Percentiles rank a stretch among this genome's conserved stretches.
Evolutionary conservation across 192 early-diverging fungal genomes (phyloP).

Genomic region (Dimargaris cristalligena): DNA sequence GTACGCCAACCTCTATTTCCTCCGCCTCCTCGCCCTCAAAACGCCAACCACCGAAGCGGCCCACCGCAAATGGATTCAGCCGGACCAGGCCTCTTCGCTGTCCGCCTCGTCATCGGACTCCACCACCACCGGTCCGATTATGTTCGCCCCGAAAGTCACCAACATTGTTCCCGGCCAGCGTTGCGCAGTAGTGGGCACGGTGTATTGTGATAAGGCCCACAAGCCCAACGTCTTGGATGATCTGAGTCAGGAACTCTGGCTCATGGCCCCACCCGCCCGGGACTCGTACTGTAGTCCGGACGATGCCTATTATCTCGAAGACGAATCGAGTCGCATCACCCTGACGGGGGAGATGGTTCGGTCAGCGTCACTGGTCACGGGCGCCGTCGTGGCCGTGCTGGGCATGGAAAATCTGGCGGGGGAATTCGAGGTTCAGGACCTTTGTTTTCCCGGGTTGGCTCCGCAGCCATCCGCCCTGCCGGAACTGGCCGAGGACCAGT

Average conservation of each 20-base stretch:
- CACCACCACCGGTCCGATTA: not conserved
- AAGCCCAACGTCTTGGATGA: conserved; percentile 89
- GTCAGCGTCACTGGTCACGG: conserved; percentile 49
- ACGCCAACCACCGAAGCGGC: conserved; percentile 41
- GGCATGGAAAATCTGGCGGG: conserved; percentile 60
- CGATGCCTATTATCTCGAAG: conserved; percentile 59
- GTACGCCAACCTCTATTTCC: conserved; percentile 74
- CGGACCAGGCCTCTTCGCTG: not conserved
- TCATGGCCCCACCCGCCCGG: conserved; percentile 38
- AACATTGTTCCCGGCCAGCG: conserved; percentile 45
- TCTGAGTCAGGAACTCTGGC: conserved; percentile 64
- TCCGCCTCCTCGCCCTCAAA: conserved; percentile 47
- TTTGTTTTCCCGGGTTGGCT: conserved; percentile 54
- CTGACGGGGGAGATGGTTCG: conserved; percentile 44
- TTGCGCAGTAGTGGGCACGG: conserved; percentile 68
- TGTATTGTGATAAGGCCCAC: conserved; percentile 69
- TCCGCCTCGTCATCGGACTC: not conserved
- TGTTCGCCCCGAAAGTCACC: conserved; percentile 44
- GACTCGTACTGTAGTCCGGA: conserved; percentile 46
- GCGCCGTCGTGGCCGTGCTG: conserved; percentile 59
- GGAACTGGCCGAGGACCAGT: conserved; percentile 29
- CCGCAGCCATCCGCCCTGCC: conserved; percentile 29
- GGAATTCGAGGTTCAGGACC: conserved; percentile 69
- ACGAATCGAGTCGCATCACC: conserved; percentile 79
- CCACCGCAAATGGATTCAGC: conserved; percentile 28